Evolutionary conservation across 768 basidiomycete genomes (phyloP).

Genomic region (Russula compacta): DNA sequence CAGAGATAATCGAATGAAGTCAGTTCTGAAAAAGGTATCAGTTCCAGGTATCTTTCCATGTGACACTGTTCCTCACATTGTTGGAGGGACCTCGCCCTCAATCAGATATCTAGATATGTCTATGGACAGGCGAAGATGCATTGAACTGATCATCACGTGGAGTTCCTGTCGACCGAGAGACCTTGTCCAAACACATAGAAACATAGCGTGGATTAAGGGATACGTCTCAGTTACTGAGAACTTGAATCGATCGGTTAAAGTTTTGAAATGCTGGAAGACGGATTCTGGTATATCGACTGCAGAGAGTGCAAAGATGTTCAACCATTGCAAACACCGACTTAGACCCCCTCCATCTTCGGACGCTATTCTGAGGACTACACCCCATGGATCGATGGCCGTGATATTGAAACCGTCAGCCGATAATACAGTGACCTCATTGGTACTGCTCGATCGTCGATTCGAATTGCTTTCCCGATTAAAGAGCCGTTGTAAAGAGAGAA

Average conservation of each 20-base stretch:
- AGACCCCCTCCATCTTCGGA: slow-evolving; percentile 36
- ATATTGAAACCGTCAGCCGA: slow-evolving; percentile 26
- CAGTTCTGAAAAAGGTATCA: slow-evolving; percentile 26
- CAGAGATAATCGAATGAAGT: slow-evolving; percentile 54
- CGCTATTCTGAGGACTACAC: slow-evolving; percentile 37
- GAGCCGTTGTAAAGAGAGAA: slow-evolving; percentile 46
- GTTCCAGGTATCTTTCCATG: neutral
- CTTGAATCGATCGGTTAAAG: slow-evolving; percentile 32
- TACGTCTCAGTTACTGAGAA: slow-evolving; percentile 37
- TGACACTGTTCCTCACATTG: slow-evolving; percentile 5
- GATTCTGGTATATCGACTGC: slow-evolving; percentile 53
- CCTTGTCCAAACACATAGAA: slow-evolving; percentile 53
- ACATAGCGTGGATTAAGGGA: slow-evolving; percentile 43
- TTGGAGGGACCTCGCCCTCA: slow-evolving; percentile 19
- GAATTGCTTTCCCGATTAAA: slow-evolving; percentile 46
- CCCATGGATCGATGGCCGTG: slow-evolving; percentile 44
- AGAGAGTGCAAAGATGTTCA: slow-evolving; percentile 51
- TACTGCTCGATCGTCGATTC: slow-evolving; percentile 32
- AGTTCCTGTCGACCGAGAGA: slow-evolving; percentile 51
- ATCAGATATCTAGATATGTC: slow-evolving; percentile 34
- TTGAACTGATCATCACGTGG: slow-evolving; percentile 38
- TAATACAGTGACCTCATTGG: slow-evolving; percentile 27
- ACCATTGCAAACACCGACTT: slow-evolving; percentile 44
- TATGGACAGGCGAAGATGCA: slow-evolving; percentile 38
- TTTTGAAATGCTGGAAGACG: slow-evolving; percentile 41